Conservation (phyloP, 2,329 filamentous ascomycete species). For the Microdochium bolleyi region DNA sequence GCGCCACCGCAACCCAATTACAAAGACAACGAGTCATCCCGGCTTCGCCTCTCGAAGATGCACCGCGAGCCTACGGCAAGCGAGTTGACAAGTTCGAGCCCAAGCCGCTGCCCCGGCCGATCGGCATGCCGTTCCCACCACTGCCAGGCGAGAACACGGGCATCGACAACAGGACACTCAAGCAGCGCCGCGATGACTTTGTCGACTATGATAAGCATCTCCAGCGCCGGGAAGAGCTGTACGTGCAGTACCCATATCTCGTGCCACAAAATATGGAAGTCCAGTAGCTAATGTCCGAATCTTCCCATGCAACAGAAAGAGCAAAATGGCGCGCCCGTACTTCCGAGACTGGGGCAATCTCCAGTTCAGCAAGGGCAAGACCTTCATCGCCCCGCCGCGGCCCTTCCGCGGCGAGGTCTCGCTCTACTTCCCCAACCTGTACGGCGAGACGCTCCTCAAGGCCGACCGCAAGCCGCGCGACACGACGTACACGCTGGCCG, state of each 20-base stretch:
- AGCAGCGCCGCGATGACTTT: constrained; percentile 70
- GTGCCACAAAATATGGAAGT: no score
- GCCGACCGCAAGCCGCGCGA: constrained; percentile 44
- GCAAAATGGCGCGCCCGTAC: constrained; percentile 77
- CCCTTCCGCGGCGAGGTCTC: constrained; percentile 76
- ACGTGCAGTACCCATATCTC: constrained; percentile 22
- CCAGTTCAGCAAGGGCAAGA: constrained; percentile 77
- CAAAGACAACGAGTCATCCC: constrained; percentile 20
- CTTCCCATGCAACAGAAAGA: constrained; percentile 42
- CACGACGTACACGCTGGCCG: constrained; percentile 68
- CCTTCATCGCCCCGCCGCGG: constrained; percentile 77
- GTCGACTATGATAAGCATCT: constrained; percentile 81
- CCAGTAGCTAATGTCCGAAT: not conserved
- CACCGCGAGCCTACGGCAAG: constrained; percentile 52
- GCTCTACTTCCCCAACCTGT: constrained; percentile 89
- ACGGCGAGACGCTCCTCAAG: constrained; percentile 66
- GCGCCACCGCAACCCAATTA: constrained; percentile 3
- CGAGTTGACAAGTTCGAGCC: constrained; percentile 47
- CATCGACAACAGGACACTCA: constrained; percentile 57
- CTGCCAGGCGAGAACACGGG: constrained; percentile 75
- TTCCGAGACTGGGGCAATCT: constrained; percentile 94
- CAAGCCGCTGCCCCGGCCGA: constrained; percentile 59
- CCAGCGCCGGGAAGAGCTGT: constrained; percentile 67
- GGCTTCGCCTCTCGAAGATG: constrained; percentile 42
- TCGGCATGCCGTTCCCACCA: constrained; percentile 73